Base-by-base conservation (phyloP, 108 stramenopile species). In the Epithemia pelagica region DNA sequence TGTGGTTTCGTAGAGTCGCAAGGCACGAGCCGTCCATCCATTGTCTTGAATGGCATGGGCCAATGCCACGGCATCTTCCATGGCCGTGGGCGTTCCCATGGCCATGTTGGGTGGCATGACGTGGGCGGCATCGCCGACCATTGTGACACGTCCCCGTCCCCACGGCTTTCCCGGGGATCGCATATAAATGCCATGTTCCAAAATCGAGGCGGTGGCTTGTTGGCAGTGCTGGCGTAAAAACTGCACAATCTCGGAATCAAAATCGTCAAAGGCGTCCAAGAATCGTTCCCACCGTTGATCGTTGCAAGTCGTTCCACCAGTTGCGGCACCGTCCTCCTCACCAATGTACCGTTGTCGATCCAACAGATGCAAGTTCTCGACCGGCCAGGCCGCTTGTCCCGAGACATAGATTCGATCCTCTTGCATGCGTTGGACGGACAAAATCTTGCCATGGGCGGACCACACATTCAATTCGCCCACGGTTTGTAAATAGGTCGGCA, bases 111-210 rank as follows among this genome's bases (percentile, higher is more conserved):
- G 61, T 27, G 61, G 61, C 28, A 61, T 61, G 3, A 27, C 21
- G 21, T 61, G 61, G 8, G 61, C 61, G 3, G 61, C 61, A 61
- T 61, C 61, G 23, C 61, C 61, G 8, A 61, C 8, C 30, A 61
- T 23, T 8, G 61, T 61, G 21, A 30, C 28, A 5, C 29, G 28
- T 21, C 28, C 25, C 29, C 15, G 21, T 15, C 61, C 61, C 61
- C 61, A 61, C 10, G 61, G 61, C 30, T 10, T 8, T 10, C 31
- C 31, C 21, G 31, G 5, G 21, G 61, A 27, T 10, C 61, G 61
- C 23, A 61, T 28, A 28, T 29, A 61, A n/a, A 61, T 61, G 7
- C 26, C 26, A 32, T 61, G 61, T 21, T 61, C 61, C 61, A 61
- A 21, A 7, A 61, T 27, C 21, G 26, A 28, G 10, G 19, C 58